phyloP scores from a whole-genome alignment of 129 eudicot genomes.

The Oenanthe sinensis region DNA sequence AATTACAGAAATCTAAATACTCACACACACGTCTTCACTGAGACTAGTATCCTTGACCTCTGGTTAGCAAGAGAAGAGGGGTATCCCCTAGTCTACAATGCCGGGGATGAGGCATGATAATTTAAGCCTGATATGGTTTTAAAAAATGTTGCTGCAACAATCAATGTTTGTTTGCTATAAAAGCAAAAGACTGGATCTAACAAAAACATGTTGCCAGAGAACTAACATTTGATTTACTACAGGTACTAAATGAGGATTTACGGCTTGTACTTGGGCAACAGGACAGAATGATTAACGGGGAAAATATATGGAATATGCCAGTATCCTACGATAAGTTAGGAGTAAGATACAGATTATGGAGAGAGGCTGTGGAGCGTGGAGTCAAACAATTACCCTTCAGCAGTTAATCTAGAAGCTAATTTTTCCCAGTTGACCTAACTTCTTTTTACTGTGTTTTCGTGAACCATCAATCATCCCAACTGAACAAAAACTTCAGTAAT shows the following conservation, averaged over 20 bases:
- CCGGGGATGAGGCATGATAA: background rate
- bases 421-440: conserved; percentile 24
- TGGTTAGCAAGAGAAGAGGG: background rate
- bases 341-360: conserved; percentile 89
- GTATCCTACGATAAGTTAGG: conserved; percentile 92
- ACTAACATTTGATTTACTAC: conserved; percentile 4
- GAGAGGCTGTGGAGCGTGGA: conserved; percentile 75
- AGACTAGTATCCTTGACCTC: background rate
- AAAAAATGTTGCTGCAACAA: background rate
- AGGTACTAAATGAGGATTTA: conserved; percentile 91
- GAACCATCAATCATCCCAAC: background rate
- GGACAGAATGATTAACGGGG: conserved; percentile 82
- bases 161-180: background rate
- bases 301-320: conserved; percentile 87
- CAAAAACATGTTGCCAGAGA: background rate
- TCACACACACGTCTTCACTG: background rate
- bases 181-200: background rate
- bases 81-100: background rate
- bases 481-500: conserved; percentile 6
- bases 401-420: conserved; percentile 29
- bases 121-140: background rate
- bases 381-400: conserved; percentile 40
- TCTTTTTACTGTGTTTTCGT: conserved; percentile 4
- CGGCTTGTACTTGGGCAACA: conserved; percentile 95
- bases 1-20: background rate